Base-by-base conservation (phyloP, 2,329 filamentous ascomycete species). In the Thelonectria rubi region DNA sequence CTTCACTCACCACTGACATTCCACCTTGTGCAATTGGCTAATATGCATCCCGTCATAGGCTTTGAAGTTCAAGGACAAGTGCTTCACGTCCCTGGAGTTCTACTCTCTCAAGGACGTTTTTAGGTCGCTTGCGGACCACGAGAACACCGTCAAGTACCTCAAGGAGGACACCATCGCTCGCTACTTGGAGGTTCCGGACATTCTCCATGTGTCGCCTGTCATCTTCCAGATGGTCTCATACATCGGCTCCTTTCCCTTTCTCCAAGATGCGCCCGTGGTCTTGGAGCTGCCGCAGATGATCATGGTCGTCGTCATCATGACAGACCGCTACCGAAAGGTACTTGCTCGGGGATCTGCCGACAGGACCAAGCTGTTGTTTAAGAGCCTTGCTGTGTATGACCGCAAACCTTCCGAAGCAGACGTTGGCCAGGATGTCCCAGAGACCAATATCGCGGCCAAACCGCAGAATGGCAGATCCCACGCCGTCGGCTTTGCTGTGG, bases 61-160 rank as follows among this genome's bases (percentile, higher is more conserved):
- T 65, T 76, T 80, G 57, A 84, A 79, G 68, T 92, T 93, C 73
- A 89, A 87, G 57, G 84, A 87, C 60, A 89, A 88, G 71, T 91
- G 88, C 76, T 92, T 91, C 76, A 87, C 87, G 1, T 83, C 88
- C 1, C 81, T 93, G 58, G 91, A 93, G 75, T 79, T 91, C 30
- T 91, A 91, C 76, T 91, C 86, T 32, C 87, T 92, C 76, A 89
- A 88, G 69, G 87, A 91, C 72, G 89, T 92, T 71, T 93, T 93
- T 79, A 84, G 83, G 61, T 85, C 82, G 59, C 86, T 93, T 18
- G 88, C 90, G 65, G 89, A 92, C 68, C 77, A 83, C 15, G 82
- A 90, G 71, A 85, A 83, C 50, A 79, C 82, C 45, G 78, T 91
- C 48, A 81, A 81, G 53, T 91, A 91, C 73, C 84, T 92, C 65